A percentile compares a stretch with the other conserved stretches of the same genome.
Conservation (phyloP, 208 protist genomes). For the Leptomonas pyrrhocoris region DNA sequence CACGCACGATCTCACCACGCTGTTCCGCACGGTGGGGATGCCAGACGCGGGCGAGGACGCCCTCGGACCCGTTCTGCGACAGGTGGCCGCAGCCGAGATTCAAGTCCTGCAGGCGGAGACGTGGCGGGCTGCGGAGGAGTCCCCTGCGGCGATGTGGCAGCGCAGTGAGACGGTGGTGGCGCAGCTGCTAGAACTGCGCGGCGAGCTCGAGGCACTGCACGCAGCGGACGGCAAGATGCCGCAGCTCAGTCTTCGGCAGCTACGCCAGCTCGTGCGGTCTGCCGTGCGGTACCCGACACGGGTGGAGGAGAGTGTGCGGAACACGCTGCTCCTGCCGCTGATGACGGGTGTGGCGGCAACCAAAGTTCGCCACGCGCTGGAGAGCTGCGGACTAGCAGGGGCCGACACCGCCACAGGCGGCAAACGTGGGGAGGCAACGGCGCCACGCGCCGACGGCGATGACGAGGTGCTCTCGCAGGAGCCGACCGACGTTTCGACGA, state of each 20-base stretch:
- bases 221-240: slow-evolving; percentile 70
- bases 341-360: slow-evolving; percentile 74
- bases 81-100: slow-evolving; percentile 53
- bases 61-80: slow-evolving; percentile 49
- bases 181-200: slow-evolving; percentile 51
- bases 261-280: slow-evolving; percentile 65
- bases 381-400: slow-evolving; percentile 37
- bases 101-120: slow-evolving; percentile 14
- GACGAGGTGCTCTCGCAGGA: slow-evolving; percentile 9
- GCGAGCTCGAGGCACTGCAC: slow-evolving; percentile 54
- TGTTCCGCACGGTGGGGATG: slow-evolving; percentile 91
- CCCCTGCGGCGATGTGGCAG: slow-evolving; percentile 5
- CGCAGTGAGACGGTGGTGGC: slow-evolving; percentile 32
- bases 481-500: neutral
- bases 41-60: slow-evolving; percentile 47
- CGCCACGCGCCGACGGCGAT: neutral
- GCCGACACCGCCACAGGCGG: neutral
- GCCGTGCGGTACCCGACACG: slow-evolving; percentile 64
- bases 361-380: slow-evolving; percentile 69
- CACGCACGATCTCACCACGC: slow-evolving; percentile 77
- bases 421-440: neutral
- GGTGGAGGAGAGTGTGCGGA: slow-evolving; percentile 51
- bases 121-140: slow-evolving; percentile 13
- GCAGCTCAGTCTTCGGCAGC: slow-evolving; percentile 72
- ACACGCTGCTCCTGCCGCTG: slow-evolving; percentile 71